phyloP scores from a whole-genome alignment of 768 basidiomycete genomes.

The Suillus placidus region DNA sequence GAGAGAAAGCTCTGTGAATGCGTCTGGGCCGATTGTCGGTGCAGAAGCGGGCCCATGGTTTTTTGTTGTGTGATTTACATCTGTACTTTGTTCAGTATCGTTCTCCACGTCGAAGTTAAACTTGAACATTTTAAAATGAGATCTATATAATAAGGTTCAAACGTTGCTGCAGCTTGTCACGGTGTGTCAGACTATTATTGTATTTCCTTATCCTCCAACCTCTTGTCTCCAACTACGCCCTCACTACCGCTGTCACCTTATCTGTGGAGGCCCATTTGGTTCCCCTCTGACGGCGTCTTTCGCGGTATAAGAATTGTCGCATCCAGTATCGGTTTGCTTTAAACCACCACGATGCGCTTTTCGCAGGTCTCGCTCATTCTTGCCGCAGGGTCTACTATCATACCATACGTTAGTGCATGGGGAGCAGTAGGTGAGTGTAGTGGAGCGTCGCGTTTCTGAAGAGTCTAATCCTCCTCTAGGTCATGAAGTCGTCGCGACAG shows the following conservation, averaged over 20 bases:
- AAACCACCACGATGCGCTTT: constrained; percentile 26
- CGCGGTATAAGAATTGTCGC: neutral
- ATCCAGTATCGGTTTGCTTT: neutral
- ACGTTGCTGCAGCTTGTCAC: neutral
- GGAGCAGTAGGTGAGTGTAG: constrained; percentile 40
- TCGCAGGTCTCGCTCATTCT: constrained; percentile 15
- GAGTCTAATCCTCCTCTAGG: constrained; percentile 44
- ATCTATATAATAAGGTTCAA: neutral
- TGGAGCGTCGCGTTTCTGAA: neutral
- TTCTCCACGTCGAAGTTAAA: constrained; percentile 58
- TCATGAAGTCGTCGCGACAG: constrained; percentile 91
- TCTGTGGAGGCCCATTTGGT: neutral
- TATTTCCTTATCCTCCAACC: constrained; percentile 2
- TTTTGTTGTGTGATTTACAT: constrained; percentile 14
- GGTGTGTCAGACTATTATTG: neutral
- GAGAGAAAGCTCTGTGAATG: constrained; percentile 34
- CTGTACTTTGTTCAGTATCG: constrained; percentile 24
- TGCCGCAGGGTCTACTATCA: constrained; percentile 19
- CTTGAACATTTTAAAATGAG: constrained; percentile 39
- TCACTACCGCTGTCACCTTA: neutral
- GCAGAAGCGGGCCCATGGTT: constrained; percentile 1
- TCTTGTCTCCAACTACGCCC: neutral
- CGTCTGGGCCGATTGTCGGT: constrained; percentile 11
- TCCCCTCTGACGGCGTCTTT: neutral
- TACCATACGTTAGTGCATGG: constrained; percentile 40